phyloP scores from a whole-genome alignment of 805 yeast genomes.

The Saccharomycopsis malanga region DNA sequence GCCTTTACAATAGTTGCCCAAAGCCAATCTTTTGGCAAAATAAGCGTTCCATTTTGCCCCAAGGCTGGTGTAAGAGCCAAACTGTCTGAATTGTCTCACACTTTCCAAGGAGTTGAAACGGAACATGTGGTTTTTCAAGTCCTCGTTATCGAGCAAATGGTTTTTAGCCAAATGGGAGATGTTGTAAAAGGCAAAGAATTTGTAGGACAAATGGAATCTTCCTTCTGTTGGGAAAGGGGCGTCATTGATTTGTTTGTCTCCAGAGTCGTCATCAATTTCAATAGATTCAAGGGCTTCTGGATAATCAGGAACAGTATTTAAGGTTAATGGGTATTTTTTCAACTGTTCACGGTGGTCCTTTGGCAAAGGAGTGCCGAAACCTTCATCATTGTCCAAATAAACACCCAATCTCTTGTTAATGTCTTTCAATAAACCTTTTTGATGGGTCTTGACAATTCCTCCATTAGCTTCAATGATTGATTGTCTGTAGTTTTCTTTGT shows the following conservation, averaged over 20 bases:
- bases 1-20: constrained; percentile 13
- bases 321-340: constrained; percentile 9
- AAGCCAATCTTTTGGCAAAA: constrained; percentile 3
- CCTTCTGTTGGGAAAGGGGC: not conserved
- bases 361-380: constrained; percentile 56
- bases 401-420: constrained; percentile 53
- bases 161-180: constrained; percentile 14
- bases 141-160: constrained; percentile 38
- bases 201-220: constrained; percentile 50
- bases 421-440: constrained; percentile 57
- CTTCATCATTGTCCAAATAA: constrained; percentile 70
- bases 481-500: constrained; percentile 62
- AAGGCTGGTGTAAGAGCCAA: constrained; percentile 38
- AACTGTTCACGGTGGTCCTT: constrained; percentile 26
- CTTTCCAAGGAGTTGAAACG: constrained; percentile 28
- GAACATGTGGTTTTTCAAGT: constrained; percentile 34
- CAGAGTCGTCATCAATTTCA: not conserved
- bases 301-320: constrained; percentile 33
- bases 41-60: constrained; percentile 10
- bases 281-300: constrained; percentile 6
- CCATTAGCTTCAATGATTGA: constrained; percentile 59
- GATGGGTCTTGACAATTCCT: constrained; percentile 69
- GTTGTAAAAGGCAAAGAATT: constrained; percentile 36
- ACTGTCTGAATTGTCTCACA: constrained; percentile 60
- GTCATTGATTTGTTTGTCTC: too few species aligned